Base-by-base conservation (phyloP, 371 early-diverging fungal genomes). In the Mortierella sp. region DNA sequence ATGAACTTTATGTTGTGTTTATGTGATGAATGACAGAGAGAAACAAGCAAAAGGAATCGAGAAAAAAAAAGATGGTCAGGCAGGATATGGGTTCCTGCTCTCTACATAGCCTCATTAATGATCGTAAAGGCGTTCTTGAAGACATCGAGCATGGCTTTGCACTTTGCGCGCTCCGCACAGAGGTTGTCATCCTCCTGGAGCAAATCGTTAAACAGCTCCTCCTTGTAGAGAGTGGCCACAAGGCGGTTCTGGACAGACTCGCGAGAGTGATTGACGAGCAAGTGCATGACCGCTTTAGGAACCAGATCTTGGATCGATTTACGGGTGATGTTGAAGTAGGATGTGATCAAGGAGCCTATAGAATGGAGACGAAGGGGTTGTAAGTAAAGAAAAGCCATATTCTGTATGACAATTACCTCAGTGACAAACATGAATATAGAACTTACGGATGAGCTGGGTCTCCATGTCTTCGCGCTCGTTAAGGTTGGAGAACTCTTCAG, bases 241-340 rank as follows among this genome's bases (percentile, higher is more conserved):
- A 98, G 90, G 31, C 94, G 91, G 88, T 96, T 95, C 82, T 97
- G 98, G 68, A 97, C 92, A 34, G 89, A 84, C 76, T 95, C 93
- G 78, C 95, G 93, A 24, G 94, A 93, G 81, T 93, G 91, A 80
- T 96, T 95, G 50, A 97, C 96, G 57, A 97, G 87, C 70, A 96
- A 79, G 81, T 95, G 95, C 97, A 98, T 97, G 77, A 97, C 94
- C 0, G 98, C 96, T 84, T 98, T 98, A 16, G 98, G 98, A 6
- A 98, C 97, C 78, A 96, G 88, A 75, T 98, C 98, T 82, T 96
- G 94, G 54, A 97, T 94, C 16, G 94, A 92, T 88, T 96, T 95
- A 79, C 96, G 93, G 13, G 96, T 94, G 80, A 97, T 95, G 72
- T 93, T 91, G 86, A 97, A 97, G 88, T 98, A 97, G n/a, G 95